Base-by-base conservation (phyloP, 495 filamentous ascomycete species). In the Hypoxylon trugodes region DNA sequence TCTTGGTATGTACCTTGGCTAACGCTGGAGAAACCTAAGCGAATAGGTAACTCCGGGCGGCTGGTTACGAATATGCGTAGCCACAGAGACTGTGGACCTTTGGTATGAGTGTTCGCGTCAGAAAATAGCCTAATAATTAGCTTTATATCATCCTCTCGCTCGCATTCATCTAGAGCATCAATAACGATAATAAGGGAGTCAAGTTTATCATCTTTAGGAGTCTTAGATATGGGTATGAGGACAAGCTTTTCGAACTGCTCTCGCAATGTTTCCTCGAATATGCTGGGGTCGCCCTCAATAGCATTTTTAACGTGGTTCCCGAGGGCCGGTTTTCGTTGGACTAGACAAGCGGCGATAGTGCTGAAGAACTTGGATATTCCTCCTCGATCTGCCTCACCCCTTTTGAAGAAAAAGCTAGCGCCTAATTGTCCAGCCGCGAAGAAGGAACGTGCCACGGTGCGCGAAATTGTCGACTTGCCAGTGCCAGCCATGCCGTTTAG, bases 161-260 rank as follows among this genome's bases (percentile, higher is more conserved):
- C 77, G 56, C 79, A 85, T 56, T 85, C 80, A 48, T 84, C 83
- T 13, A 86, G 71, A 48, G 82, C 82, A 58, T 86, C 82, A 26
- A 86, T 69, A 12, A 84, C 74, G 9, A 84, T 69, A 12, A 78
- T 49, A 7, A 74, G 24, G 35, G 49, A 21, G 24, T 4, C 1
- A n/a, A n/a, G n/a, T n/a, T n/a, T n/a, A n/a, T n/a, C n/a, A n/a
- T 54, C 25, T 13, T 9, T 9, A n/a, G 51, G 1, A 32, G 50
- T 36, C 7, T 19, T 30, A 57, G 66, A 46, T 4, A 83, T 61
- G 7, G 79, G 80, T 24, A 76, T 25, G 45, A 81, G 54, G 61
- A 85, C 64, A 9, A 87, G 76, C 66, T 79, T 71, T 3, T 81
- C 65, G 59, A 81, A 85, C 66, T 86, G 83, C 0, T 80, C 68